A percentile compares a stretch with the other conserved stretches of the same genome.
phyloP scores from a whole-genome alignment of 2,329 filamentous ascomycete genomes.

The Bimuria novae-zelandiae region DNA sequence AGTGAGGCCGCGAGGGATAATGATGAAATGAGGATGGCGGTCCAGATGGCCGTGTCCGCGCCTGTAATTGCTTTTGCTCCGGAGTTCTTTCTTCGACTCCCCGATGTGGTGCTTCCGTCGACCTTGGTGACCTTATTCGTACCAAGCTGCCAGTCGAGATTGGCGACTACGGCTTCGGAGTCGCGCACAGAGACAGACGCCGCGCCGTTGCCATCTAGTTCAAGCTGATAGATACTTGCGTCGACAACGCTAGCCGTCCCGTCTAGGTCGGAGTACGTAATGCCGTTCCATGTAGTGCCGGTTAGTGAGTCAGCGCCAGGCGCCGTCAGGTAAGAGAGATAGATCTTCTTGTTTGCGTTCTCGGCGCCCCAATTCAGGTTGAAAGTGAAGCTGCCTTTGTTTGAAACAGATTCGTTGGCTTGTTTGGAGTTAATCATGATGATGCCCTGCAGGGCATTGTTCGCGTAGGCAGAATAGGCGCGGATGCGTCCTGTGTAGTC shows the following conservation, averaged over 20 bases:
- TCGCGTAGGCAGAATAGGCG: slow-evolving; percentile 53
- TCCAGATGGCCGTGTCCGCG: not conserved
- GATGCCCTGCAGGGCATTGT: slow-evolving; percentile 48
- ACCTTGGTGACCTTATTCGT: slow-evolving; percentile 35
- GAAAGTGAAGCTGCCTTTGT: slow-evolving; percentile 49
- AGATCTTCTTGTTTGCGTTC: slow-evolving; percentile 50
- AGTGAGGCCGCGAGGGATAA: not conserved
- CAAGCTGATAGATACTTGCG: slow-evolving; percentile 35
- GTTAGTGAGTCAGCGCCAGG: slow-evolving; percentile 50
- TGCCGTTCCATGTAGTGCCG: slow-evolving; percentile 54
- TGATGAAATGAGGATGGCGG: not conserved
- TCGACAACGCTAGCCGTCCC: slow-evolving; percentile 47
- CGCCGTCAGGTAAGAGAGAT: slow-evolving; percentile 54
- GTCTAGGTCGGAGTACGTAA: slow-evolving; percentile 50
- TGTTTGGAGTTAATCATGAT: slow-evolving; percentile 54
- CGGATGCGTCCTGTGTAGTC: slow-evolving; percentile 50
- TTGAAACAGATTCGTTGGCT: slow-evolving; percentile 46
- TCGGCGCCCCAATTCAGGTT: slow-evolving; percentile 47
- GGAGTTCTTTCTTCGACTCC: slow-evolving; percentile 32
- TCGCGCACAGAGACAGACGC: slow-evolving; percentile 46
- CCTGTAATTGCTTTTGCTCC: not conserved
- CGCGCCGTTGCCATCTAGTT: slow-evolving; percentile 27
- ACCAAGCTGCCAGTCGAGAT: slow-evolving; percentile 48
- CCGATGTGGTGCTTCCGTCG: slow-evolving; percentile 25
- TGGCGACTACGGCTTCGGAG: slow-evolving; percentile 53